Conservation (phyloP, 2,329 filamentous ascomycete species). For the Byssochlamys sp. region DNA sequence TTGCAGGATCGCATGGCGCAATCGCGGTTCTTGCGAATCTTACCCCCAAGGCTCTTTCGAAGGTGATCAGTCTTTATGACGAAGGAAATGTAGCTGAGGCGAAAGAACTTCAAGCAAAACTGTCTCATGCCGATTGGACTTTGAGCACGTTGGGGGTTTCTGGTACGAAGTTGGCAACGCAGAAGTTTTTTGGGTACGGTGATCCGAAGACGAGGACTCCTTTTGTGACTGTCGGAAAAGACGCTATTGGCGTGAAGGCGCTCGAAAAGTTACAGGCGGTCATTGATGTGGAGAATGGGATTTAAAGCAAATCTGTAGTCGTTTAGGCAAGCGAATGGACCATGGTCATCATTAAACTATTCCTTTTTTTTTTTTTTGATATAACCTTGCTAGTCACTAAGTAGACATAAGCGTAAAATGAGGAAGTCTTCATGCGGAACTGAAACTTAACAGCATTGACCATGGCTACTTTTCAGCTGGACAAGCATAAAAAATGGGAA, state of each 20-base stretch:
- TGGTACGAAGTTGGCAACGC: conserved; percentile 69
- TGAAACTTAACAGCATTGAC: too few relatives aligned
- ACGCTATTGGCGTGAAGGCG: not conserved
- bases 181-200: conserved; percentile 67
- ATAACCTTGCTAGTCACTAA: too few relatives aligned
- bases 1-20: conserved; percentile 65
- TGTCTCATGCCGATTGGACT: conserved; percentile 67
- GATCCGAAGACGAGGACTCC: not conserved
- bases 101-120: conserved; percentile 57
- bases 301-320: not conserved
- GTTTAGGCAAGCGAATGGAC: too few relatives aligned
- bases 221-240: not conserved
- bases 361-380: too few relatives aligned
- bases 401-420: too few relatives aligned
- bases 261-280: not conserved
- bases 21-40: conserved; percentile 75
- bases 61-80: conserved; percentile 62
- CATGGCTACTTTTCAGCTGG: too few relatives aligned
- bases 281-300: not conserved
- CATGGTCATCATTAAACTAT: too few relatives aligned
- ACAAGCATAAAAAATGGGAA: too few relatives aligned
- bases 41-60: conserved; percentile 65
- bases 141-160: conserved; percentile 68
- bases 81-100: conserved; percentile 63
- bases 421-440: too few relatives aligned